Percentiles rank a stretch among this genome's conserved stretches.
phyloP scores from a whole-genome alignment of 2,329 filamentous ascomycete species.

The Nemania serpens region DNA sequence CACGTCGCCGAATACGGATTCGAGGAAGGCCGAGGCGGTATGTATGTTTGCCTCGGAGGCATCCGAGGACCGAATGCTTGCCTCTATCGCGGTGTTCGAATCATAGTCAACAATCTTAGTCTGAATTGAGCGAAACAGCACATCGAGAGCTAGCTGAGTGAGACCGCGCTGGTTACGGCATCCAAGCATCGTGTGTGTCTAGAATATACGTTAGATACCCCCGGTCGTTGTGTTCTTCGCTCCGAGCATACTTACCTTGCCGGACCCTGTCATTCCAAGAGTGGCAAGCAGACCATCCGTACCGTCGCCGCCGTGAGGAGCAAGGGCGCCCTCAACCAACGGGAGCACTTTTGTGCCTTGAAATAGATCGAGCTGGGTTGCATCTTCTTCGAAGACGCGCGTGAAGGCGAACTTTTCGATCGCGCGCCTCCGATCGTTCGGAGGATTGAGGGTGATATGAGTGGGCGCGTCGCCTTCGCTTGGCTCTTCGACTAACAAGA shows the following conservation, averaged over 20 bases:
- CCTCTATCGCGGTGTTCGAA: conserved; percentile 64
- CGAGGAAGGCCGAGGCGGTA: conserved; percentile 76
- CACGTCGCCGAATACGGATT: conserved; percentile 73
- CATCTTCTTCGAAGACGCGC: conserved; percentile 85
- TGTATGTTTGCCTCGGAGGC: conserved; percentile 79
- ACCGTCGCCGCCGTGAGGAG: conserved; percentile 72
- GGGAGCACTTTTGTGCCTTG: conserved; percentile 74
- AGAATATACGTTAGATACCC: conserved; percentile 22
- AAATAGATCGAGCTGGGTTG: conserved; percentile 85
- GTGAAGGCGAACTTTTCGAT: conserved; percentile 96
- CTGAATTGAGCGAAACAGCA: conserved; percentile 82
- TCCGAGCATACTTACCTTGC: conserved; percentile 69
- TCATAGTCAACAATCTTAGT: conserved; percentile 69
- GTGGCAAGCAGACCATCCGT: conserved; percentile 91
- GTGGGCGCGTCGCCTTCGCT: conserved; percentile 56
- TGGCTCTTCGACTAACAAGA: conserved; percentile 75
- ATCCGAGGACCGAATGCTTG: conserved; percentile 77
- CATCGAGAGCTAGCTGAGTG: conserved; percentile 88
- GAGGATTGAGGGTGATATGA: conserved; percentile 78
- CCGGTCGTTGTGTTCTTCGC: background rate
- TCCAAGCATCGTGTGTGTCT: conserved; percentile 96
- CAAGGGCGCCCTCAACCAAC: conserved; percentile 81
- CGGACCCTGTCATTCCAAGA: conserved; percentile 90
- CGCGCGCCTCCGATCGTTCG: conserved; percentile 82
- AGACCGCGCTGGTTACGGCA: conserved; percentile 84